Evolutionary conservation across 441 rosid species (phyloP), one percentile per base, ranked within the genome.

Genomic region (Erodium trifolium): DNA sequence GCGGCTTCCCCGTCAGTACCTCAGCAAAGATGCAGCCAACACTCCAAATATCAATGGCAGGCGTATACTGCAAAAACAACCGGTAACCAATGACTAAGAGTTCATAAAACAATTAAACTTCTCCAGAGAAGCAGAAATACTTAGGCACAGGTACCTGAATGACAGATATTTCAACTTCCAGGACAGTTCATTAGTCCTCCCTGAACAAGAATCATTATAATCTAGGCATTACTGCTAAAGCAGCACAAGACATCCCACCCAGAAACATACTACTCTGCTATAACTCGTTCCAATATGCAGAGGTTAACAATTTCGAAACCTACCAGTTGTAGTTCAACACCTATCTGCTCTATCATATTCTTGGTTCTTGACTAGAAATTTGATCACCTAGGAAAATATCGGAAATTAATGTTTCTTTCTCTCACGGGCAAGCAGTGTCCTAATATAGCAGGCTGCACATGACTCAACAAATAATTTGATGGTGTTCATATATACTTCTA

Each of bases 21-120:
- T 93, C 99, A 17, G 96, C 99, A 78, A 93, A 93, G 74, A 93
- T 93, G 85, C 97, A 89, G 64, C 99, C 97, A 67, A 93, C 91
- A 76, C 99, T 86, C 99, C 99, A 93, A 63, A 93, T 86, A 71
- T 93, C 99, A 72, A 93, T 89, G 63, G 99, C 97, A 14, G 99
- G 93, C 27, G 99, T 93, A 75, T 91, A 93, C 99, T 93, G 88
- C 78, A 82, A 49, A 71, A 70, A 75, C 14, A 37, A 69, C 39
- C 29, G 47, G 69, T 47, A 29, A 72, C 37, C 27, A n/a, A 53
- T 53, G 29, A 41, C 49, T 55, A 27, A 34, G 71, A 66, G 16
- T 74, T 75, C 23, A 45, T 19, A 31, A 55, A 55, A 18, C 27
- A 55, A 55, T 6, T 6, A 68, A 37, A 70, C 81, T 66, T 84